A percentile compares a stretch with the other conserved stretches of the same genome.
These are phyloP conservation scores for Collybia sordida DNA, from an alignment of 768 basidiomycete species.

Conservation along the genomic window DNA sequence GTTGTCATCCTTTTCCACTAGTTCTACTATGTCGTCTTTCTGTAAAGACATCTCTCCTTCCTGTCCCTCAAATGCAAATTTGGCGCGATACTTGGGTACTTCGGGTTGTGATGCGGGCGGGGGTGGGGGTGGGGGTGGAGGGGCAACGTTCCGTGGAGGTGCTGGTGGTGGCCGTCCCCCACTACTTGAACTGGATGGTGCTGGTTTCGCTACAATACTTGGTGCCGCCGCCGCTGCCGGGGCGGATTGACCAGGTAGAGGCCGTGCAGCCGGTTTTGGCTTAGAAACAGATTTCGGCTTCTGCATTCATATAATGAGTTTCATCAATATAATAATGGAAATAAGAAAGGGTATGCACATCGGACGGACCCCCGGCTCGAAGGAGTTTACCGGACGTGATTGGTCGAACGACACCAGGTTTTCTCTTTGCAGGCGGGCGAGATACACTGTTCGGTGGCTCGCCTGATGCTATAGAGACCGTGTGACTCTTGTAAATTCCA, in stretches of 20 bases:
- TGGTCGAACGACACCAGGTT: constrained; percentile 82
- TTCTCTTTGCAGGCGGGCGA: constrained; percentile 81
- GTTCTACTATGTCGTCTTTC: constrained; percentile 91
- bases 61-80: constrained; percentile 92
- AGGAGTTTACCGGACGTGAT: constrained; percentile 84
- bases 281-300: constrained; percentile 50
- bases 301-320: constrained; percentile 22
- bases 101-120: constrained; percentile 62
- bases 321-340: not conserved
- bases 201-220: constrained; percentile 5
- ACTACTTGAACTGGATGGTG: constrained; percentile 23
- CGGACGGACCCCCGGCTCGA: constrained; percentile 73
- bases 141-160: constrained; percentile 36
- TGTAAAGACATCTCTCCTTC: constrained; percentile 86
- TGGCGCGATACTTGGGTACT: constrained; percentile 77
- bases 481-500: constrained; percentile 92
- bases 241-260: constrained; percentile 60
- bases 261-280: constrained; percentile 62
- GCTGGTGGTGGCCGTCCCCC: constrained; percentile 30
- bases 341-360: constrained; percentile 30
- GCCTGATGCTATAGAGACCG: constrained; percentile 84
- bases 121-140: constrained; percentile 56
- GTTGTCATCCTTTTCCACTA: constrained; percentile 90
- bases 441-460: constrained; percentile 83
- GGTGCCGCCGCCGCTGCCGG: constrained; percentile 27